Evolutionary conservation across 257 asterid species (phyloP).

Genomic region (Rauvolfia tetraphylla): DNA sequence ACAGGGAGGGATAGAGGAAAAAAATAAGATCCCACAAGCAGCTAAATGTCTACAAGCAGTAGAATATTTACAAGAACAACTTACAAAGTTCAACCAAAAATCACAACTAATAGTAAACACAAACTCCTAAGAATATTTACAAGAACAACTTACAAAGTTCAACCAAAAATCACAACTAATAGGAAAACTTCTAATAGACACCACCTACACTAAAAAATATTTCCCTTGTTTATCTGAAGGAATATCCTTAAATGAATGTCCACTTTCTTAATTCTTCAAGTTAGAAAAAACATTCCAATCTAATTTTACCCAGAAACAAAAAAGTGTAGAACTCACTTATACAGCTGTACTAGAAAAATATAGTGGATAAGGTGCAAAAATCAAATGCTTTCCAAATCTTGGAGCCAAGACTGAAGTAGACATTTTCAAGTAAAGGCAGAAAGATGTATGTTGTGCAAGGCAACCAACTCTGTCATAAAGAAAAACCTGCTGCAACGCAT

Average conservation of each 20-base stretch:
- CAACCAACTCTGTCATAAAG: too few relatives aligned
- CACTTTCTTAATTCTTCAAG: neutral
- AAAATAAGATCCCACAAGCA: neutral
- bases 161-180: neutral
- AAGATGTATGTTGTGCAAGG: too few relatives aligned
- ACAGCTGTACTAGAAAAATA: too few relatives aligned
- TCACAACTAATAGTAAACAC: neutral
- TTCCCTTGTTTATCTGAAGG: neutral
- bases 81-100: neutral
- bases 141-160: neutral
- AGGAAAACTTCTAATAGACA: neutral
- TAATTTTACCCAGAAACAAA: too few relatives aligned
- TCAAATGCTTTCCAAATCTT: too few relatives aligned
- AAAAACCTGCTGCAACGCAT: too few relatives aligned
- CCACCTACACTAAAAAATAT: neutral
- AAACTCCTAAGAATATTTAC: neutral
- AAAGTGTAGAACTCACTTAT: too few relatives aligned
- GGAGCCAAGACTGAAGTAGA: too few relatives aligned
- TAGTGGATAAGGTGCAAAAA: too few relatives aligned
- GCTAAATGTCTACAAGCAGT: neutral
- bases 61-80: neutral
- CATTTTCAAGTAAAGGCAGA: too few relatives aligned
- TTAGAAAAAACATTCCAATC: neutral
- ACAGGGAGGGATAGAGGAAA: neutral
- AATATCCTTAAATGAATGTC: neutral